A percentile compares a stretch with the other conserved stretches of the same genome.
These are phyloP conservation scores for Prinsepia uniflora DNA, from an alignment of 306 rosid species.

Conservation along the genomic window DNA sequence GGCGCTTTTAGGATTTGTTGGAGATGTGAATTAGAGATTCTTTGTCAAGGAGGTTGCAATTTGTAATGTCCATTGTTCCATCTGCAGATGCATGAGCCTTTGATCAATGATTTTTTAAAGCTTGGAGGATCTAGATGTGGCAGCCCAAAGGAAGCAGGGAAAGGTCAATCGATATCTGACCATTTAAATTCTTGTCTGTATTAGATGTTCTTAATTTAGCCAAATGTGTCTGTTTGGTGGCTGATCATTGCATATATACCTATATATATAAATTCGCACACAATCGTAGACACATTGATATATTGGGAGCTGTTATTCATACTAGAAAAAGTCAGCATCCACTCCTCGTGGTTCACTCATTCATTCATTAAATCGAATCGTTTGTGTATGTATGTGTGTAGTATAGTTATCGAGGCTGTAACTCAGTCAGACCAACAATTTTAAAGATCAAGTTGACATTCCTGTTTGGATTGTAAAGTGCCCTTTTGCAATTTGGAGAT, in stretches of 20 bases:
- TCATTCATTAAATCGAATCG: too few relatives aligned
- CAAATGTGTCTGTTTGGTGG: constrained; percentile 18
- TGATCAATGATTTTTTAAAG: constrained; percentile 42
- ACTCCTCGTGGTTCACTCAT: too few relatives aligned
- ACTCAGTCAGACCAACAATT: not conserved
- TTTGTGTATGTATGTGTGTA: not conserved
- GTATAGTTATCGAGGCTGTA: not conserved
- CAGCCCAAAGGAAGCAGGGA: constrained; percentile 60
- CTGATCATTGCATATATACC: not conserved
- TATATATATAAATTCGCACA: not conserved
- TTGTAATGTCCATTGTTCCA: constrained; percentile 19
- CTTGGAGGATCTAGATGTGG: constrained; percentile 69
- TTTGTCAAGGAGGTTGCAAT: not conserved
- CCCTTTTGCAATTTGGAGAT: not conserved
- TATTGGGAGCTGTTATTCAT: too few relatives aligned
- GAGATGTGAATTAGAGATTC: not conserved
- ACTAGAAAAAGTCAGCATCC: too few relatives aligned
- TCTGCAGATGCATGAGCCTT: constrained; percentile 48
- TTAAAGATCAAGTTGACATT: not conserved
- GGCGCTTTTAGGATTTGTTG: not conserved
- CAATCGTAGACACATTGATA: too few relatives aligned
- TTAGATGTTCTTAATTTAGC: not conserved
- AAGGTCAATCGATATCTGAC: constrained; percentile 46
- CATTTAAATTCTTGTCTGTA: not conserved
- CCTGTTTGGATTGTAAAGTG: not conserved